Conservation (phyloP, 192 early-diverging fungal species). For the Coemansia sp. region DNA sequence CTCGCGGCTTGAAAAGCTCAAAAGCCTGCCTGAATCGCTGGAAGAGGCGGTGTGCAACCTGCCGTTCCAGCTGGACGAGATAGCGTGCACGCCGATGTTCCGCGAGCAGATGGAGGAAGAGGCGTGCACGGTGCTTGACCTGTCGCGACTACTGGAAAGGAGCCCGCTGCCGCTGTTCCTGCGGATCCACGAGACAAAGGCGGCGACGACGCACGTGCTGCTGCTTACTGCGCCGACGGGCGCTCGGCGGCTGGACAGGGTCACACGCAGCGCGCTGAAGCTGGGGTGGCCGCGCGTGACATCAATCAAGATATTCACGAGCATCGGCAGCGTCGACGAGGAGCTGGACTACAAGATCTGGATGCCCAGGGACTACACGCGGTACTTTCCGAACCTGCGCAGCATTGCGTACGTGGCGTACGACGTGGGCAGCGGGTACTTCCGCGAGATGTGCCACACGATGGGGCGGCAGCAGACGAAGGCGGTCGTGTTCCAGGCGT, state of each 20-base stretch:
- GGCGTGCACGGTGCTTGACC: slow-evolving; percentile 40
- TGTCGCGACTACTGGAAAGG: slow-evolving; percentile 40
- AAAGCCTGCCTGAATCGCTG: slow-evolving; percentile 40
- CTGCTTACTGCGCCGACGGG: slow-evolving; percentile 36
- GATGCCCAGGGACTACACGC: slow-evolving; percentile 52
- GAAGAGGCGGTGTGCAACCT: slow-evolving; percentile 43
- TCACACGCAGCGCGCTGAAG: slow-evolving; percentile 46
- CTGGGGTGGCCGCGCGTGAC: slow-evolving; percentile 49
- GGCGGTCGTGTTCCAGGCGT: slow-evolving; percentile 43
- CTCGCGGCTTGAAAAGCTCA: slow-evolving; percentile 48
- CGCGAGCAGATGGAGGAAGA: slow-evolving; percentile 48
- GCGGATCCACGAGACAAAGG: slow-evolving; percentile 50
- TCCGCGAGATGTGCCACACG: slow-evolving; percentile 50
- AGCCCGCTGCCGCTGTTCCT: slow-evolving; percentile 43
- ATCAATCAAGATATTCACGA: slow-evolving; percentile 42
- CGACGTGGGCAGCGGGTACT: slow-evolving; percentile 36
- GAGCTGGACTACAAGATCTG: slow-evolving; percentile 50
- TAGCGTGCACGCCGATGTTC: slow-evolving; percentile 44
- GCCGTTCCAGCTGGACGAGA: slow-evolving; percentile 43
- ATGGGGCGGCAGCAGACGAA: slow-evolving; percentile 43
- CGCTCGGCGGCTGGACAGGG: slow-evolving; percentile 26
- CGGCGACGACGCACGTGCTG: slow-evolving; percentile 42
- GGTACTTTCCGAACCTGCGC: slow-evolving; percentile 46
- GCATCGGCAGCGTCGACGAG: slow-evolving; percentile 32
- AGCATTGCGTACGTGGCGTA: slow-evolving; percentile 39